Conservation (phyloP, 495 filamentous ascomycete genomes). For the Cercophora samala region DNA sequence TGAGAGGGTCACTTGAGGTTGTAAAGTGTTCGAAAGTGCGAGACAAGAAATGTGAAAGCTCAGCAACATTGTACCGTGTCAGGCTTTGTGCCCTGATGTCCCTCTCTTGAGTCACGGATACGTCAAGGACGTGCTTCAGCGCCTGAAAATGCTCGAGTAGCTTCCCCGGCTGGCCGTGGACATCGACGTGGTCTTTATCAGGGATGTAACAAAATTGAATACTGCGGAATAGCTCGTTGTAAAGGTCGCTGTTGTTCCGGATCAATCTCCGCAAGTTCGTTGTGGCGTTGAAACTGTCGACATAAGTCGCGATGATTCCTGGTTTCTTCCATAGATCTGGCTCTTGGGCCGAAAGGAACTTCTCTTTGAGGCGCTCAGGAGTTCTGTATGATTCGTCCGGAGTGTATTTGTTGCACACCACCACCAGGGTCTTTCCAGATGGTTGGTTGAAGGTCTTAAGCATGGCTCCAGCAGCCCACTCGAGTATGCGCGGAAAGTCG, state of each 20-base stretch:
- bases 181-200: not conserved
- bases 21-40: slow-evolving; percentile 8
- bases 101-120: not conserved
- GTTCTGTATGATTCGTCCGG: not conserved
- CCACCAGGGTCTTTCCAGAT: slow-evolving; percentile 11
- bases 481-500: slow-evolving; percentile 12
- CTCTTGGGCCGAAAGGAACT: not conserved
- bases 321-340: slow-evolving; percentile 5
- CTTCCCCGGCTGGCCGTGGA: slow-evolving; percentile 4
- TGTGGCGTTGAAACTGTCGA: not conserved
- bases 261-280: slow-evolving; percentile 4
- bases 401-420: slow-evolving; percentile 5
- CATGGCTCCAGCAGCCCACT: slow-evolving; percentile 11
- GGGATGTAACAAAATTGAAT: slow-evolving; percentile 15
- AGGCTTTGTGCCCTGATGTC: slow-evolving; percentile 4
- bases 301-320: not conserved
- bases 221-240: slow-evolving; percentile 4
- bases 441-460: slow-evolving; percentile 14
- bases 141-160: not conserved
- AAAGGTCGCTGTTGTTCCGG: slow-evolving; percentile 5
- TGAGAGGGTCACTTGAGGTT: not conserved
- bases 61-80: slow-evolving; percentile 5
- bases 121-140: not conserved
- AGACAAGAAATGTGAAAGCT: slow-evolving; percentile 3
- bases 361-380: not conserved